Base-by-base conservation (phyloP, 129 eudicot species). In the Artemisia annua region DNA sequence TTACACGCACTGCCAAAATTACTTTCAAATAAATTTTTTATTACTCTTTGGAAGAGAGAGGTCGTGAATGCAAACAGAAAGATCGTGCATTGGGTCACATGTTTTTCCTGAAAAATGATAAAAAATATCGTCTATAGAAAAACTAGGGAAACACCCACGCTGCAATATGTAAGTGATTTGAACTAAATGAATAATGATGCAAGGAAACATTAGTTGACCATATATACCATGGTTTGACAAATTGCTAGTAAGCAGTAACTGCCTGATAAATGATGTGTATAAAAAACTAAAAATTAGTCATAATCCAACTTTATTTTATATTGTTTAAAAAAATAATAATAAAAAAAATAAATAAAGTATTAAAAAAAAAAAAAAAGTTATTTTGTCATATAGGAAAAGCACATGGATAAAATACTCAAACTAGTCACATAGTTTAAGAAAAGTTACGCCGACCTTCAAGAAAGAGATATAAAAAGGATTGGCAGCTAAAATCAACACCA, bases 181-280 rank as follows among this genome's bases (percentile, higher is more conserved):
- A 5, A 35, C 43, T 6, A 30, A 60, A 72, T n/a, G n/a, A n/a
- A n/a, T n/a, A n/a, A n/a, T 24, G 3, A 46, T 8, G 43, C 4
- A 72, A 72, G 59, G 5, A 39, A 72, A 72, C 56, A 46, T 72
- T 44, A 60, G 68, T 48, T 22, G 30, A 26, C 24, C n/a, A 35
- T n/a, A 15, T 3, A 19, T 18, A 70, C 48, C 51, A 16, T 11
- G 63, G 43, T 70, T 18, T 35, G 65, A 28, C 43, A 35, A 9
- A 71, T 12, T 35, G 44, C 44, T 10, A 11, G 24, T 48, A 56
- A 52, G 15, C 10, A 26, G 24, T 28, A 56, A 52, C n/a, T 57
- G 5, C 75, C 32, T 18, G 30, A 70, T 55, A 43, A 62, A 32
- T 62, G 48, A 30, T 28, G 19, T 7, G 13, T 24, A 59, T 24